Conservation (phyloP, 805 yeast species). For the Metschnikowia hibisci region DNA sequence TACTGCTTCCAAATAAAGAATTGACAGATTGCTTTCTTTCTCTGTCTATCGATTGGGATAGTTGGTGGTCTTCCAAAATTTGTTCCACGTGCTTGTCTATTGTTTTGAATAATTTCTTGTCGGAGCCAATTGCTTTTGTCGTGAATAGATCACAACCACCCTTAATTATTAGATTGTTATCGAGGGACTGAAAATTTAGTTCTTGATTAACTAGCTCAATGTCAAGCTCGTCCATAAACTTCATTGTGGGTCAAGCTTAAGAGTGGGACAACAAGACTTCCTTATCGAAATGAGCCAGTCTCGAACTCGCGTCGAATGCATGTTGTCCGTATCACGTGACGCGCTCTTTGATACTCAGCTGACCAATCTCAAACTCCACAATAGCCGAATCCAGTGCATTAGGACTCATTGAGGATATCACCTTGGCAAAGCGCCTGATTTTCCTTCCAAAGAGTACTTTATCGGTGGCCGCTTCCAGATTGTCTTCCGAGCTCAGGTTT, state of each 20-base stretch:
- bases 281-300: constrained; percentile 3
- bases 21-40: constrained; percentile 36
- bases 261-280: constrained; percentile 3
- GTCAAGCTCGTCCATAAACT: constrained; percentile 92
- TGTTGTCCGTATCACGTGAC: background rate
- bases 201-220: constrained; percentile 89
- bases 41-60: constrained; percentile 35
- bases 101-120: constrained; percentile 81
- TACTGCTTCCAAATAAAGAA: constrained; percentile 37
- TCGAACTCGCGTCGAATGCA: constrained; percentile 1
- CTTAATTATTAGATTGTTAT: constrained; percentile 48
- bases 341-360: constrained; percentile 1
- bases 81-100: constrained; percentile 77
- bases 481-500: background rate
- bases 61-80: constrained; percentile 42
- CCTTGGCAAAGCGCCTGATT: constrained; percentile 8
- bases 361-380: constrained; percentile 1
- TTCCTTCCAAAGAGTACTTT: background rate
- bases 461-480: too few species aligned
- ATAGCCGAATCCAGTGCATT: background rate
- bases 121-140: constrained; percentile 89
- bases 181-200: constrained; percentile 43
- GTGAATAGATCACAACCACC: constrained; percentile 94
- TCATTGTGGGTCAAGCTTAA: constrained; percentile 6
- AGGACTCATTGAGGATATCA: constrained; percentile 1